Percentiles rank a stretch among this genome's conserved stretches.
Conservation (phyloP, 2,329 filamentous ascomycete species). For the Nigrospora sphaerica region DNA sequence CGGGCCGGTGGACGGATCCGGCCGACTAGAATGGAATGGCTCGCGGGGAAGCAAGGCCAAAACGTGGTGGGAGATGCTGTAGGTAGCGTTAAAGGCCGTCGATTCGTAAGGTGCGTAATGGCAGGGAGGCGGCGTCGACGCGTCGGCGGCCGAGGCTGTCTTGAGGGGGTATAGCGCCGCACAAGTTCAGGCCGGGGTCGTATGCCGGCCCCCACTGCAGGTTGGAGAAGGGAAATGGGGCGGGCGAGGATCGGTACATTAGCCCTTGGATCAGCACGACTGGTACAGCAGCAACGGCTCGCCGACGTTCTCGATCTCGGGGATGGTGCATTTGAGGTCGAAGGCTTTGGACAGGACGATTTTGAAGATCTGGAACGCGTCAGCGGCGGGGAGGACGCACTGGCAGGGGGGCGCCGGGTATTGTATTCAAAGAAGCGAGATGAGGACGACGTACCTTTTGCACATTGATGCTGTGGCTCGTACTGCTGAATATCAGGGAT, state of each 20-base stretch:
- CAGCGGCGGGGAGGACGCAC: constrained; percentile 3
- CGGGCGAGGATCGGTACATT: neutral
- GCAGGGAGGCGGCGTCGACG: neutral
- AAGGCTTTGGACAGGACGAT: constrained; percentile 98
- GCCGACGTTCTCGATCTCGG: constrained; percentile 96
- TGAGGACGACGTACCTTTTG: constrained; percentile 63
- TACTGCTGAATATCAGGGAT: constrained; percentile 95
- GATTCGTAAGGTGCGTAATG: constrained; percentile 1
- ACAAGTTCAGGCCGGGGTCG: too few species aligned
- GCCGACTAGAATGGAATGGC: neutral
- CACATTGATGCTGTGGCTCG: constrained; percentile 98
- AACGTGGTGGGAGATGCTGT: neutral
- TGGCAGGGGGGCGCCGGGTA: neutral
- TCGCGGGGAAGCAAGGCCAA: neutral
- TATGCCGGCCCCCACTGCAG: too few species aligned
- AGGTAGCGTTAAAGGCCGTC: constrained; percentile 1
- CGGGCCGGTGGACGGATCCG: neutral
- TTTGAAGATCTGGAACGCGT: constrained; percentile 78
- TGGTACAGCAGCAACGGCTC: constrained; percentile 92
- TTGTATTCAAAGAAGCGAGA: neutral
- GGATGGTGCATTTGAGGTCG: constrained; percentile 97
- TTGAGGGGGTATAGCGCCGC: neutral
- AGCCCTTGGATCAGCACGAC: constrained; percentile 34
- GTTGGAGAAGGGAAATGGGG: neutral
- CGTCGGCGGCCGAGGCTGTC: neutral